Evolutionary conservation across 2,329 filamentous ascomycete genomes (phyloP).

Genomic region (Cytospora mali): DNA sequence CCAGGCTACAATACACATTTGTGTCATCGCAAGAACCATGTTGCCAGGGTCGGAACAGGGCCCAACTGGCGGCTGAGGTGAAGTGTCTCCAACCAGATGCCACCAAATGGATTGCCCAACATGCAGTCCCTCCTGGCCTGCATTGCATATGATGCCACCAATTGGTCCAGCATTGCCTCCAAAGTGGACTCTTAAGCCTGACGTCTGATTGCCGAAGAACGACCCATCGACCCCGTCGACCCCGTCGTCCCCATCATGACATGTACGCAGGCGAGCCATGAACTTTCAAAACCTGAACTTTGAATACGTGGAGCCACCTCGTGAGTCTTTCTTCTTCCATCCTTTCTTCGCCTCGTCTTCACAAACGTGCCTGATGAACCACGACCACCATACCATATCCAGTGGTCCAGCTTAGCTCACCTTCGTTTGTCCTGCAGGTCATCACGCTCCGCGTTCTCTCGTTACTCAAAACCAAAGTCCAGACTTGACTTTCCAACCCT

Average conservation of each 20-base stretch:
- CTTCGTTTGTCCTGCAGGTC: slow-evolving; percentile 17
- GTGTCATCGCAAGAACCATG: slow-evolving; percentile 17
- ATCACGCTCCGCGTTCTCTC: background rate
- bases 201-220: slow-evolving; percentile 11
- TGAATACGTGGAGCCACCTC: slow-evolving; percentile 32
- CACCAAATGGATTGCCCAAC: slow-evolving; percentile 15
- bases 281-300: slow-evolving; percentile 30
- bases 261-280: slow-evolving; percentile 29
- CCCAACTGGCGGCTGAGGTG: slow-evolving; percentile 5
- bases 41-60: slow-evolving; percentile 6
- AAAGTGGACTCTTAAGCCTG: slow-evolving; percentile 20
- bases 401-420: slow-evolving; percentile 24
- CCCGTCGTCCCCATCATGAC: no score
- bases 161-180: slow-evolving; percentile 21
- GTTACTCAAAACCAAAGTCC: background rate
- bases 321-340: slow-evolving; percentile 31
- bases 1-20: slow-evolving; percentile 1
- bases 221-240: slow-evolving; percentile 9
- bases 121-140: slow-evolving; percentile 24
- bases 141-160: slow-evolving; percentile 20
- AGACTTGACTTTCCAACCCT: slow-evolving; percentile 9
- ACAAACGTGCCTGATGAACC: background rate
- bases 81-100: slow-evolving; percentile 25
- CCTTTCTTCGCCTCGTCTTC: slow-evolving; percentile 1
- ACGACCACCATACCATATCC: background rate